Conservation (phyloP, 2,329 filamentous ascomycete genomes). For the Amauroascus niger region DNA sequence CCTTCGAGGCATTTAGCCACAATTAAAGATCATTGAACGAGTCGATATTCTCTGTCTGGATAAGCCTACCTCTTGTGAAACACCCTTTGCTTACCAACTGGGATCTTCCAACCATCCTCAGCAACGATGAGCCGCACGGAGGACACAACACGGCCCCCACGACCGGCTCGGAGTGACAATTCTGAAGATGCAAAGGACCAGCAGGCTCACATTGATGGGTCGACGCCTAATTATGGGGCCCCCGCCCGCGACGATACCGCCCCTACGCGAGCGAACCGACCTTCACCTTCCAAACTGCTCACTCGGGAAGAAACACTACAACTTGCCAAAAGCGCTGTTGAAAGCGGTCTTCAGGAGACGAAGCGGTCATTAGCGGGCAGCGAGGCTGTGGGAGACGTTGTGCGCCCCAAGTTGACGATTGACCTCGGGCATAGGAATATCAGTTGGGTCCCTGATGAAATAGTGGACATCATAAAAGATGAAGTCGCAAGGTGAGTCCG, state of each 20-base stretch:
- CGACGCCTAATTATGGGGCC: conserved; percentile 24
- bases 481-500: conserved; percentile 42
- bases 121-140: conserved; percentile 32
- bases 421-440: conserved; percentile 44
- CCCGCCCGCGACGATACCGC: conserved; percentile 25
- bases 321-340: conserved; percentile 37
- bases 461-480: conserved; percentile 44
- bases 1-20: conserved; percentile 12
- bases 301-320: conserved; percentile 39
- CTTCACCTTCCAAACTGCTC: conserved; percentile 25
- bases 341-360: conserved; percentile 40
- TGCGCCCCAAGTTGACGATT: conserved; percentile 43
- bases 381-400: conserved; percentile 38
- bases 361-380: conserved; percentile 40
- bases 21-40: conserved; percentile 2
- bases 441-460: conserved; percentile 40
- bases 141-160: conserved; percentile 29
- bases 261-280: conserved; percentile 21
- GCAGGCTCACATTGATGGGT: conserved; percentile 19
- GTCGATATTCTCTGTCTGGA: not conserved
- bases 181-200: conserved; percentile 28
- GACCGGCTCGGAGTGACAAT: conserved; percentile 25
- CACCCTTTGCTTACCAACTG: conserved; percentile 10
- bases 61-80: conserved; percentile 8
- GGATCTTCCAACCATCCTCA: conserved; percentile 20